Conservation (phyloP, 352 stramenopile genomes). For the Pythium apleroticum region DNA sequence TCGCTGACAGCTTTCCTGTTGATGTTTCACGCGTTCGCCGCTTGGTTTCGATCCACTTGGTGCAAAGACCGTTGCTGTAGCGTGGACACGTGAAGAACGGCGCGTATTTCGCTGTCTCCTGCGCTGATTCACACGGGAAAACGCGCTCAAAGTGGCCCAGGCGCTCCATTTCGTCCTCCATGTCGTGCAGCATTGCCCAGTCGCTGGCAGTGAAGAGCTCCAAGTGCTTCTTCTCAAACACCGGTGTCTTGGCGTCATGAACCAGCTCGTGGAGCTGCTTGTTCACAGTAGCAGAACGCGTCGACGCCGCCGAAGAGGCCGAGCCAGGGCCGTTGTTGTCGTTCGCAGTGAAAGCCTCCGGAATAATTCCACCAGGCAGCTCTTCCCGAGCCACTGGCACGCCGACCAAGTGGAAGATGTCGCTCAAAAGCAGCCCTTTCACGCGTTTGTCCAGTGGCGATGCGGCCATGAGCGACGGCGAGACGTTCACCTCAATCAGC, state of each 20-base stretch:
- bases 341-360: constrained; percentile 16
- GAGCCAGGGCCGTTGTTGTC: not conserved
- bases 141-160: constrained; percentile 73
- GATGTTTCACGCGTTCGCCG: constrained; percentile 6
- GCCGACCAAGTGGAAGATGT: constrained; percentile 81
- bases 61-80: constrained; percentile 60
- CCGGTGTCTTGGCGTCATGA: constrained; percentile 37
- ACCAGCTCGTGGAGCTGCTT: constrained; percentile 65
- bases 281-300: constrained; percentile 27
- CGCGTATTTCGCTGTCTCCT: constrained; percentile 32
- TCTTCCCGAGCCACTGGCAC: constrained; percentile 41
- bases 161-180: constrained; percentile 76
- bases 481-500: constrained; percentile 81
- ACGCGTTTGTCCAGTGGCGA: constrained; percentile 71
- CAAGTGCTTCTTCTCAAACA: constrained; percentile 50
- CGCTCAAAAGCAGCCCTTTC: constrained; percentile 75
- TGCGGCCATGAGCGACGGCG: constrained; percentile 75
- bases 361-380: constrained; percentile 32
- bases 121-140: constrained; percentile 37
- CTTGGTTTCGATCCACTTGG: constrained; percentile 59
- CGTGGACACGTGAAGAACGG: constrained; percentile 61
- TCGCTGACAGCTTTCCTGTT: not conserved
- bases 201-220: constrained; percentile 53
- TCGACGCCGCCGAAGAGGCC: not conserved
- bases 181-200: constrained; percentile 57